phyloP scores from a whole-genome alignment of 2,329 filamentous ascomycete genomes.

The Fusarium pseudograminearum region DNA sequence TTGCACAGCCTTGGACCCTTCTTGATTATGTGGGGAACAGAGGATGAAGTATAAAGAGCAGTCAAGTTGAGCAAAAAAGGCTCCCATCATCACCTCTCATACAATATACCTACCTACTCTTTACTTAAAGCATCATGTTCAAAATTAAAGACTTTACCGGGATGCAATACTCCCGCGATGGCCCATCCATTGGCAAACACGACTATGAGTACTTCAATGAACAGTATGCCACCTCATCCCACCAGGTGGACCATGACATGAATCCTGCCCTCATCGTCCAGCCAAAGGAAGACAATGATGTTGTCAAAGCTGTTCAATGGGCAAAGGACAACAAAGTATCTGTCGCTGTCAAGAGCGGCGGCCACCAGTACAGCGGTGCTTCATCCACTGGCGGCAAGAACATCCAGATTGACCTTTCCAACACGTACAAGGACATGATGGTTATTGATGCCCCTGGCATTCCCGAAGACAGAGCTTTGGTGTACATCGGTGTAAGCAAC shows the following conservation, averaged over 20 bases:
- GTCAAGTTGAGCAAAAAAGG: not conserved
- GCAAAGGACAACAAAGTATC: slow-evolving; percentile 56
- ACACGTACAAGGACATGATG: slow-evolving; percentile 51
- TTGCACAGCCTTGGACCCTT: not conserved
- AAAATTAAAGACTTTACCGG: slow-evolving; percentile 39
- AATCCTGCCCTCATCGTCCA: slow-evolving; percentile 59
- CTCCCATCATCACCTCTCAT: no score
- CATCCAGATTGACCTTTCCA: slow-evolving; percentile 60
- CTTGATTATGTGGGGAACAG: not conserved
- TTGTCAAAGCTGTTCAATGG: slow-evolving; percentile 55
- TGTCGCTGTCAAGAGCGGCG: slow-evolving; percentile 60
- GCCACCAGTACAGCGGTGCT: slow-evolving; percentile 64
- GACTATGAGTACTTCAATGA: slow-evolving; percentile 42
- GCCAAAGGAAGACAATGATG: slow-evolving; percentile 58
- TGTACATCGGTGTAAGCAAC: slow-evolving; percentile 57
- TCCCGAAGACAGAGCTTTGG: slow-evolving; percentile 51
- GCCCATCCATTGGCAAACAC: slow-evolving; percentile 7
- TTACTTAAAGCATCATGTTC: slow-evolving; percentile 23
- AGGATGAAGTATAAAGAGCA: slow-evolving; percentile 11
- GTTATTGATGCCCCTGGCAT: slow-evolving; percentile 36
- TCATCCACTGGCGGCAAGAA: slow-evolving; percentile 59
- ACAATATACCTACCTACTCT: not conserved
- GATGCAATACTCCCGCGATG: slow-evolving; percentile 44
- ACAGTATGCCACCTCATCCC: slow-evolving; percentile 60
- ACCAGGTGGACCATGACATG: slow-evolving; percentile 57